Base-by-base conservation (phyloP, 1,284 basidiomycete genomes). In the Lignosus rhinocerotis region DNA sequence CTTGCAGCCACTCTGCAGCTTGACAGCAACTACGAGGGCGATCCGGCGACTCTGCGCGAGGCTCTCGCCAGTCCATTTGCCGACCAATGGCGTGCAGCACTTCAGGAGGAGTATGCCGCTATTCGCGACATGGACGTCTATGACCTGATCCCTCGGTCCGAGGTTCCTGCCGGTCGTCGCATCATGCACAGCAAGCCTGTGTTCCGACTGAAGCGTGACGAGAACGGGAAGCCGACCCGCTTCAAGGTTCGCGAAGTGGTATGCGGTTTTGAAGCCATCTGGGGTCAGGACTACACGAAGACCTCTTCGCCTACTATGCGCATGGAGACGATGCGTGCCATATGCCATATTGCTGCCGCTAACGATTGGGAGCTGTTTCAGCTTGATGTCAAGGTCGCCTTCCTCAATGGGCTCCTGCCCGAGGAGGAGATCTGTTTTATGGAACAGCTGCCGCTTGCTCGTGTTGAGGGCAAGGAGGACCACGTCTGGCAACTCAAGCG, bases 301-400 rank as follows among this genome's bases (percentile, higher is more conserved):
- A 62, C 61, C 0, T 56, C 57, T 9, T 62, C 61, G 2, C 57
- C 61, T 7, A 59, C 61, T 2, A 62, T 62, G 57, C 57, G 51
- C 42, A 51, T 62, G 36, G 61, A 62, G 32, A 58, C 61, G 4
- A 48, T 62, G 31, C 51, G 57, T 2, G 6, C 50, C 12, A 41
- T 62, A 8, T 16, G 53, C 0, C 58, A 59, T 16, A 48, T 63
- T 9, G 58, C 58, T 1, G 58, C 52, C 1, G 19, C 56, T 2
- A 46, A 51, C 11, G 43, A 43, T 53, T 63, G 62, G 62, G 46
- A 51, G 0, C 5, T 55, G 6, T 25, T 36, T 1, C 62, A 79
- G 43, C 66, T 80, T 3, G 77, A 85, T 58, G 68, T 84, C 45
- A 78, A 79, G 38, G 79, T 74, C 0, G 80, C 80, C 0, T 84